Evolutionary conservation across 2,329 filamentous ascomycete genomes (phyloP).

Genomic region (Aspergillus luchuensis): DNA sequence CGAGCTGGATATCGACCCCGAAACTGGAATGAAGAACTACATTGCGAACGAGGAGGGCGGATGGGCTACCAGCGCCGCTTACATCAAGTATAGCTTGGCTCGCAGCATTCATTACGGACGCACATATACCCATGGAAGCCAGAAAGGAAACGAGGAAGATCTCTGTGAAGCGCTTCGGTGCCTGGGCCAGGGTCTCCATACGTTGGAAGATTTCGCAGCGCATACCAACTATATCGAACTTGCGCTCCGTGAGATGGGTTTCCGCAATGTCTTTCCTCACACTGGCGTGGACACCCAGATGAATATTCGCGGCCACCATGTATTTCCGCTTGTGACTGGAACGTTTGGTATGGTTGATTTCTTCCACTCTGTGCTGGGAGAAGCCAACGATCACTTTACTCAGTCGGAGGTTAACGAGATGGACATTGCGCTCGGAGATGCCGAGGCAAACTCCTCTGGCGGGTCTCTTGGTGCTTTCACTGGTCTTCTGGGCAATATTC

Average conservation of each 20-base stretch:
- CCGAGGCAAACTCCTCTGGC: conserved; percentile 54
- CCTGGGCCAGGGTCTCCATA: conserved; percentile 74
- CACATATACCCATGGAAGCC: conserved; percentile 68
- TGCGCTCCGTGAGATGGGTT: conserved; percentile 71
- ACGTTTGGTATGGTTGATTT: conserved; percentile 82
- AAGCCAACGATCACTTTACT: conserved; percentile 80
- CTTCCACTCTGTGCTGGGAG: conserved; percentile 73
- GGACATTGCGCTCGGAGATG: conserved; percentile 71
- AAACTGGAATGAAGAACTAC: conserved; percentile 98
- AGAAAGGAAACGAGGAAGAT: conserved; percentile 70
- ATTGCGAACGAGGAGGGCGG: conserved; percentile 86
- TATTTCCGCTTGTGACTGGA: conserved; percentile 72
- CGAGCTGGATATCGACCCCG: conserved; percentile 72
- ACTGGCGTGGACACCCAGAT: conserved; percentile 69
- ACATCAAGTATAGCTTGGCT: conserved; percentile 73
- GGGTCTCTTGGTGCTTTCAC: conserved; percentile 63
- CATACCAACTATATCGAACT: conserved; percentile 85
- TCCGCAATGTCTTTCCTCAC: conserved; percentile 70
- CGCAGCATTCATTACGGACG: conserved; percentile 77
- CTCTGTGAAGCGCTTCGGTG: conserved; percentile 79
- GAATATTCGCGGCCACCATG: conserved; percentile 63
- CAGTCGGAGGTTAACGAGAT: conserved; percentile 84
- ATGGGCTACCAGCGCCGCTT: conserved; percentile 89
- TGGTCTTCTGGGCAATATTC: conserved; percentile 73
- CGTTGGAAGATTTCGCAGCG: conserved; percentile 75